Percentiles rank a stretch among this genome's conserved stretches.
These are phyloP conservation scores for Coniochaeta hoffmannii DNA, from an alignment of 2,329 filamentous ascomycete genomes.

Conservation along the genomic window DNA sequence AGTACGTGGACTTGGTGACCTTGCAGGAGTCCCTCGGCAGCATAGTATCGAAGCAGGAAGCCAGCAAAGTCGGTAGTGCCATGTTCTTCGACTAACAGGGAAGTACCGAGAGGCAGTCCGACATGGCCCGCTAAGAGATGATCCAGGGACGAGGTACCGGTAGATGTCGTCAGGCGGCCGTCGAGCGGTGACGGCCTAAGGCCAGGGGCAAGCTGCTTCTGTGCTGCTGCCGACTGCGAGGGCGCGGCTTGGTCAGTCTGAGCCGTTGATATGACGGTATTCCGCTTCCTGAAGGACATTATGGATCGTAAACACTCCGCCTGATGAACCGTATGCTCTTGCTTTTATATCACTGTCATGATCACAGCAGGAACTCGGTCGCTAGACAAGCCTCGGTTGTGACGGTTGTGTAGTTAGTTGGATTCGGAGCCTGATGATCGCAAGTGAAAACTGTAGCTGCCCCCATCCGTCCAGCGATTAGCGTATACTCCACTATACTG, in stretches of 20 bases:
- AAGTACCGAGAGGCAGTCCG: constrained; percentile 75
- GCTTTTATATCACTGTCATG: not conserved
- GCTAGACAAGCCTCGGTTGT: not conserved
- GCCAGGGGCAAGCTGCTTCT: constrained; percentile 31
- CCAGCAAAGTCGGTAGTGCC: constrained; percentile 93
- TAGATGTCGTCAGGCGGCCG: constrained; percentile 82
- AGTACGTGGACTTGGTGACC: constrained; percentile 84
- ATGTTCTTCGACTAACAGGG: constrained; percentile 74
- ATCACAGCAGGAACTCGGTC: not conserved
- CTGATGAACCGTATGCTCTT: not conserved
- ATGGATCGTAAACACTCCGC: not conserved
- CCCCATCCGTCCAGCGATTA: constrained; percentile 7
- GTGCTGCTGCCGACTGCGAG: constrained; percentile 24
- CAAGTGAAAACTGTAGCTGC: constrained; percentile 1
- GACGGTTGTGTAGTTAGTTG: too few species aligned
- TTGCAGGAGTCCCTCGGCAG: constrained; percentile 86
- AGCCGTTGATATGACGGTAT: constrained; percentile 40
- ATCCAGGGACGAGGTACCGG: constrained; percentile 81
- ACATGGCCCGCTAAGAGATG: constrained; percentile 78
- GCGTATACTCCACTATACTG: not conserved
- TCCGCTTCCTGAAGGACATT: constrained; percentile 56
- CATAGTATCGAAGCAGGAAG: constrained; percentile 77
- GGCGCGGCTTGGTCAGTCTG: constrained; percentile 22
- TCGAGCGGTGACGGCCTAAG: constrained; percentile 83
- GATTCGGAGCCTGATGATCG: not conserved